phyloP scores from a whole-genome alignment of 164 flowering plant species.

The Vitis vinifera region DNA sequence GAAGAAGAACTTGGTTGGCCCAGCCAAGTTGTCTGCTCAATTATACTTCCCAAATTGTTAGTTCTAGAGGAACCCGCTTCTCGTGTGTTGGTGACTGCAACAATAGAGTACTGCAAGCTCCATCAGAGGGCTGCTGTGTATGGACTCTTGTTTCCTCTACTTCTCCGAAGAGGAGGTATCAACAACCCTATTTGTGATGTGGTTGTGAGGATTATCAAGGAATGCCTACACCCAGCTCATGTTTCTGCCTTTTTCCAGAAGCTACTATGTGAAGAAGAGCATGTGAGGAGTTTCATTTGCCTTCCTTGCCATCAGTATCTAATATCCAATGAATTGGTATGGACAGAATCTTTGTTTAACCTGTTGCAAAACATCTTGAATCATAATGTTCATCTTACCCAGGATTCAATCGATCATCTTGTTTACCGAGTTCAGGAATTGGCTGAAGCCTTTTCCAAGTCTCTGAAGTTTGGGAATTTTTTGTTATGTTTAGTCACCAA shows the following conservation, averaged over 20 bases:
- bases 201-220: slow-evolving; percentile 55
- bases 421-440: slow-evolving; percentile 33
- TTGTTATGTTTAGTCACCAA: slow-evolving; percentile 62
- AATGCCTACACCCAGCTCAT: slow-evolving; percentile 78
- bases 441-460: slow-evolving; percentile 48
- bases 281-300: slow-evolving; percentile 36
- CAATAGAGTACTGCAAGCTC: slow-evolving; percentile 55
- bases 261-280: slow-evolving; percentile 42
- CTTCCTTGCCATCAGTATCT: slow-evolving; percentile 54
- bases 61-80: slow-evolving; percentile 56
- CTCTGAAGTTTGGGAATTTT: slow-evolving; percentile 71
- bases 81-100: slow-evolving; percentile 49
- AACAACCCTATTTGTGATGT: slow-evolving; percentile 57
- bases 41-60: slow-evolving; percentile 64
- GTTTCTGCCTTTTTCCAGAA: slow-evolving; percentile 74
- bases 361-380: slow-evolving; percentile 62
- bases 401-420: slow-evolving; percentile 55
- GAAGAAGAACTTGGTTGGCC: slow-evolving; percentile 52
- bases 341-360: slow-evolving; percentile 71
- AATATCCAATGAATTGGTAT: slow-evolving; percentile 51
- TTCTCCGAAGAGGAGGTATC: slow-evolving; percentile 52
- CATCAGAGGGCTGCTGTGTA: slow-evolving; percentile 66
- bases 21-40: slow-evolving; percentile 57
- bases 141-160: slow-evolving; percentile 58
- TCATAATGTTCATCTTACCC: slow-evolving; percentile 51